These are phyloP conservation scores for Fibroporia radiculosa DNA, from an alignment of 768 basidiomycete genomes.

Conservation along the genomic window DNA sequence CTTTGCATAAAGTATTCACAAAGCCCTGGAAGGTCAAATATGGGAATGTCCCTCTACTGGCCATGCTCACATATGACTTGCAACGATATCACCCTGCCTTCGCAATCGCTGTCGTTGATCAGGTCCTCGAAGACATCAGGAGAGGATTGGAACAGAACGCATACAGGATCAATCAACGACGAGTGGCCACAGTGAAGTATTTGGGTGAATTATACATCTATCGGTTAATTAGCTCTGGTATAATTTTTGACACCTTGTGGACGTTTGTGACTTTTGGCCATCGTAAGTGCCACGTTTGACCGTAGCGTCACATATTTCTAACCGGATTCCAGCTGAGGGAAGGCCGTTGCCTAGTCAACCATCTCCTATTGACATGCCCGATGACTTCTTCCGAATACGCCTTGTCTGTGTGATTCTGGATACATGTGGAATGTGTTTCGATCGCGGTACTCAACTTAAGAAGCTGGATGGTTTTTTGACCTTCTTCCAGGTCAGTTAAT, in stretches of 20 bases:
- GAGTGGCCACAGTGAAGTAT: constrained; percentile 89
- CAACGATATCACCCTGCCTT: constrained; percentile 91
- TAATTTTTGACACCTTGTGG: constrained; percentile 94
- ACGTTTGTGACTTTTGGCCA: constrained; percentile 92
- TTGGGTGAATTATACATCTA: constrained; percentile 98
- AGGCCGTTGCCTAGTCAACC: constrained; percentile 74
- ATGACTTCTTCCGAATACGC: constrained; percentile 93
- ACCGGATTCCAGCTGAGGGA: constrained; percentile 60
- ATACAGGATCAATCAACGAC: constrained; percentile 91
- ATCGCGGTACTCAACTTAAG: constrained; percentile 84
- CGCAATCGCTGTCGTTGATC: constrained; percentile 82
- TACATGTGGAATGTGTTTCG: constrained; percentile 97
- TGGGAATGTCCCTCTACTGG: constrained; percentile 78
- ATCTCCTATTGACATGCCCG: constrained; percentile 79
- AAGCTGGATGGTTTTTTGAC: constrained; percentile 88
- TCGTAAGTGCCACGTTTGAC: constrained; percentile 47
- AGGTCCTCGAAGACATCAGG: constrained; percentile 88
- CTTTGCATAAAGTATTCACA: constrained; percentile 85
- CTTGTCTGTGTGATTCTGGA: constrained; percentile 90
- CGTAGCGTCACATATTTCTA: neutral
- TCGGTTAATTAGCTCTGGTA: constrained; percentile 76
- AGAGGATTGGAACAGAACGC: constrained; percentile 89
- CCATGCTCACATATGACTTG: constrained; percentile 92
- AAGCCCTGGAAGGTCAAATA: constrained; percentile 98
- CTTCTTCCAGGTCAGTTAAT: constrained; percentile 77